Percentiles rank a stretch among this genome's conserved stretches.
Conservation (phyloP, 345 rosid genomes). For the Brassica cretica region DNA sequence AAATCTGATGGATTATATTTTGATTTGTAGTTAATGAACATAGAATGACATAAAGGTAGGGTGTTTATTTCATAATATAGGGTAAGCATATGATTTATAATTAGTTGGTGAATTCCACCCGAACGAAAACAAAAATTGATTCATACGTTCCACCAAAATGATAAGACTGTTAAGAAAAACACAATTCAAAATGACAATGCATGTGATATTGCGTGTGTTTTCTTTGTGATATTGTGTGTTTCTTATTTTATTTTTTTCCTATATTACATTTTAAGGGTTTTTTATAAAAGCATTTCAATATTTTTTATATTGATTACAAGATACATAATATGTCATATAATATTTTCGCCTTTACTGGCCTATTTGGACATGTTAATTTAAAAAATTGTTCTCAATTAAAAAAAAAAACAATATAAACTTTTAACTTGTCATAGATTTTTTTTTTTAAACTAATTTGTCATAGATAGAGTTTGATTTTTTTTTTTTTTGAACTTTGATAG, state of each 20-base stretch:
- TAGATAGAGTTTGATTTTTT: neutral
- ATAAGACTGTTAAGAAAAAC: constrained; percentile 7
- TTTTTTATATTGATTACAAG: neutral
- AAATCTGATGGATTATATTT: constrained; percentile 21
- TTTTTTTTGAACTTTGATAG: neutral
- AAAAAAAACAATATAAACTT: no score
- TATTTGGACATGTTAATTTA: neutral
- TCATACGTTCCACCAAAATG: constrained; percentile 3
- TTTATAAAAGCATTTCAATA: no score
- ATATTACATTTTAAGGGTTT: neutral
- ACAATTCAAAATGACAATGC: neutral
- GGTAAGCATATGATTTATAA: constrained; percentile 5
- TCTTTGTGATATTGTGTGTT: neutral
- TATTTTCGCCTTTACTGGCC: neutral
- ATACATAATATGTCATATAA: neutral
- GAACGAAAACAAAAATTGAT: neutral
- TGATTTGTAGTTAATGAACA: constrained; percentile 10
- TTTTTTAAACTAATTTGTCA: neutral
- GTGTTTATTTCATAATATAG: constrained; percentile 7
- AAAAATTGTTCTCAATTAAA: neutral
- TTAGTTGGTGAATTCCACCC: neutral
- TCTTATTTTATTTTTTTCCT: neutral
- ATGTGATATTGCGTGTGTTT: neutral
- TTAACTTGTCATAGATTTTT: neutral
- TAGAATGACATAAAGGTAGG: constrained; percentile 37